Evolutionary conservation across 2,329 filamentous ascomycete species (phyloP).

Genomic region (Fusarium sp.): DNA sequence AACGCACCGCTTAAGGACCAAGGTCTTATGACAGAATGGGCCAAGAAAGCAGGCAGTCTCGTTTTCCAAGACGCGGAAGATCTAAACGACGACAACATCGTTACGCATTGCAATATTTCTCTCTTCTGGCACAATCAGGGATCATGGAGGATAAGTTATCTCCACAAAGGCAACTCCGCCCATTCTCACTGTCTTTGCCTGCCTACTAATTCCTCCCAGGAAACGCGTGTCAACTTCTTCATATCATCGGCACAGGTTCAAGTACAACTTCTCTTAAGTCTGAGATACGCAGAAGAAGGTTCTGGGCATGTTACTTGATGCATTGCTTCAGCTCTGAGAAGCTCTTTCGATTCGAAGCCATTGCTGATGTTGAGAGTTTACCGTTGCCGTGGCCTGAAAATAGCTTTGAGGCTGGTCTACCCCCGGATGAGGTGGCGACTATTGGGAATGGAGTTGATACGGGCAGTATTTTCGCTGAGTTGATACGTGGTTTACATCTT

Average conservation of each 20-base stretch:
- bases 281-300: fast-evolving
- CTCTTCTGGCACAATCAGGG: conserved; percentile 41
- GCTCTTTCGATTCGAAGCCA: fast-evolving
- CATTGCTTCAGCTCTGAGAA: conserved; percentile 8
- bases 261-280: neutral
- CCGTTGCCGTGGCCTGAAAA: neutral
- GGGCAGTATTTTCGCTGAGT: neutral
- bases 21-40: conserved; percentile 19
- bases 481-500: neutral
- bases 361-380: neutral
- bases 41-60: conserved; percentile 13
- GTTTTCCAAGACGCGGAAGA: conserved; percentile 31
- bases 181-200: too few relatives aligned
- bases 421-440: fast-evolving
- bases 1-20: neutral
- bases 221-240: conserved; percentile 33
- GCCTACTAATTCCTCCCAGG: neutral
- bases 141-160: conserved; percentile 35
- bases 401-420: fast-evolving
- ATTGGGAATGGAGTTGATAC: neutral
- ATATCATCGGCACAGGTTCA: conserved; percentile 5
- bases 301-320: conserved; percentile 7
- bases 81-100: conserved; percentile 24
- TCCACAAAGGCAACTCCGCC: too few relatives aligned
- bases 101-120: conserved; percentile 31